Percentiles rank a stretch among this genome's conserved stretches.
Evolutionary conservation across 2,329 filamentous ascomycete genomes (phyloP).

Genomic region (Cytospora mali): DNA sequence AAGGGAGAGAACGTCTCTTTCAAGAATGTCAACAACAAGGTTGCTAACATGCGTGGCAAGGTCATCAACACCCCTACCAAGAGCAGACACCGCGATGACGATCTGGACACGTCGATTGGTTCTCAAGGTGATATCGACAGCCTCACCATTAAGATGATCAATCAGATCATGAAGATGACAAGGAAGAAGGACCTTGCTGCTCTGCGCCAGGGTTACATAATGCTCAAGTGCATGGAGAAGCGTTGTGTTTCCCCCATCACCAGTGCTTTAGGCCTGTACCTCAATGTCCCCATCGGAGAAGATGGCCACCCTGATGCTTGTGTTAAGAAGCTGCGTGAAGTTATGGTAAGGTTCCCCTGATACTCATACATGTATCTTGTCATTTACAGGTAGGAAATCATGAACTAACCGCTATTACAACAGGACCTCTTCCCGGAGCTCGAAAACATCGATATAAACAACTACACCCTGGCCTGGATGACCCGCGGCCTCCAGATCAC

Average conservation of each 20-base stretch:
- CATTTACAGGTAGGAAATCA: neutral
- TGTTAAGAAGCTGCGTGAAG: slow-evolving; percentile 1
- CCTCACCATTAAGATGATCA: neutral
- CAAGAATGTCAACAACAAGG: neutral
- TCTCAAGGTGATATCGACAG: neutral
- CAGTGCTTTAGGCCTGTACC: slow-evolving; percentile 9
- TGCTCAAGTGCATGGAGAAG: slow-evolving; percentile 8
- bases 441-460: slow-evolving; percentile 10
- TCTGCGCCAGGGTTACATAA: slow-evolving; percentile 13
- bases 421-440: slow-evolving; percentile 16
- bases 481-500: slow-evolving; percentile 4
- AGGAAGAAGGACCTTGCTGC: neutral
- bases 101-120: neutral
- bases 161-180: neutral
- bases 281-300: slow-evolving; percentile 1
- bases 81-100: neutral
- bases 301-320: neutral
- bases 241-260: neutral
- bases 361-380: neutral
- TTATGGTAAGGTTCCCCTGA: neutral
- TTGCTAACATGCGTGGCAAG: neutral
- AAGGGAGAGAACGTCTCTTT: slow-evolving; percentile 7
- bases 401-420: neutral
- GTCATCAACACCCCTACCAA: neutral
- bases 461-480: slow-evolving; percentile 10